Evolutionary conservation across 495 filamentous ascomycete genomes (phyloP), one percentile per base, ranked within the genome.

Genomic region (Aspergillus wentii): DNA sequence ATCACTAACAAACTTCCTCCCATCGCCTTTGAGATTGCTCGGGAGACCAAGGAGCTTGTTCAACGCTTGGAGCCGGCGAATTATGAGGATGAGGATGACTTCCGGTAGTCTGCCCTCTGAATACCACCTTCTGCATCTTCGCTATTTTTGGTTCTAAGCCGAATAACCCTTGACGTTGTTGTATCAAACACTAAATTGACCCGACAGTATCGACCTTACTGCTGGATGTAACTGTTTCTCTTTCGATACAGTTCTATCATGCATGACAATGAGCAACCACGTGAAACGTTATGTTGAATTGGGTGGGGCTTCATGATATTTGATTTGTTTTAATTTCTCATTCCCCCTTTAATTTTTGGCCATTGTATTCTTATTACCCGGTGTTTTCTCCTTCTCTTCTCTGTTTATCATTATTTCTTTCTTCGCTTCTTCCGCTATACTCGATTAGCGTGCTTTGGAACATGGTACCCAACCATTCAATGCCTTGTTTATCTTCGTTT

Each of bases 1-100:
- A 81, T 80, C 64, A 83, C 75, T 32, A 80, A 80, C 54, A 82
- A 73, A 31, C 65, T 89, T 30, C 85, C 88, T 13, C 87, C 87
- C 7, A 78, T 94, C 45, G 88, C 88, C 13, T 94, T 94, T 59
- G 85, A 88, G 64, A 82, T 92, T 52, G 88, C 86, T 2, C 71
- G 85, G 27, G 82, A 86, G 59, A 88, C 83, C 40, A 94, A 88
- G 53, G 83, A 87, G 52, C 66, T 88, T 34, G 79, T 70, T n/a
- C 59, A 67, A 23, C 61, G 59, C 20, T 50, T 74, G 18, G 62
- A 68, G 32, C 46, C 56, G 8, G 52, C 56, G 41, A 52, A 62
- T 6, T 46, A 57, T 8, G 58, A 51, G 23, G 59, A 58, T 8
- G 68, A 65, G 14, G 68, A 74, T 33, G 67, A 71, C 30, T 71